Percentiles rank a stretch among this genome's conserved stretches.
These are phyloP conservation scores for Botrytis squamosa DNA, from an alignment of 2,329 filamentous ascomycete species.

Conservation along the genomic window DNA sequence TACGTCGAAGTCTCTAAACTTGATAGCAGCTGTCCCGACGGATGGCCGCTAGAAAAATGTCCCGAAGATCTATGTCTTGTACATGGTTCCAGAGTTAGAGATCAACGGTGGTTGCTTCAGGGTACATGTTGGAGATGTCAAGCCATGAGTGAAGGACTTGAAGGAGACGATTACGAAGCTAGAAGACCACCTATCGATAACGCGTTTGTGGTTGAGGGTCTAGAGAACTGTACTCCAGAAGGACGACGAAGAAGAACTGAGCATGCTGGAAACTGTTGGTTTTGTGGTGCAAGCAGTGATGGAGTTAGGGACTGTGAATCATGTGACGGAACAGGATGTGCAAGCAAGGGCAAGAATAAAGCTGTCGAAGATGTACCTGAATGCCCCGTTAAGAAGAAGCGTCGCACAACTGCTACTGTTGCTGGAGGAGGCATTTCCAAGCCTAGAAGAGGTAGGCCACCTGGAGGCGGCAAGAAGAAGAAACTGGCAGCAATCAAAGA, in stretches of 20 bases:
- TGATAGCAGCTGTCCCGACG: slow-evolving; percentile 29
- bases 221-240: slow-evolving; percentile 25
- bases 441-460: slow-evolving; percentile 16
- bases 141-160: slow-evolving; percentile 16
- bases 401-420: neutral
- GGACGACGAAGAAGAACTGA: slow-evolving; percentile 24
- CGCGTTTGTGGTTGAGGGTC: slow-evolving; percentile 28
- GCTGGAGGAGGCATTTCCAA: neutral
- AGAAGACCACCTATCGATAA: slow-evolving; percentile 33
- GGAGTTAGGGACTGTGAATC: neutral
- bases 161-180: slow-evolving; percentile 24
- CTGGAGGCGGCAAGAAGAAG: slow-evolving; percentile 1
- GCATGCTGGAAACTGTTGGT: slow-evolving; percentile 10
- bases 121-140: slow-evolving; percentile 36
- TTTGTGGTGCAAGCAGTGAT: slow-evolving; percentile 25
- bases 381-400: neutral
- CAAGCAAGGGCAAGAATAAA: neutral
- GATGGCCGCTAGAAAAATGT: slow-evolving; percentile 35
- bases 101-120: slow-evolving; percentile 2
- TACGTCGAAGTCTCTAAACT: slow-evolving; percentile 31
- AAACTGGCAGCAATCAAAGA: neutral
- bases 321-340: neutral
- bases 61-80: slow-evolving; percentile 33
- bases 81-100: slow-evolving; percentile 19
- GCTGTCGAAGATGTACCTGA: neutral